phyloP scores from a whole-genome alignment of 805 yeast genomes.

The Candida ficus region DNA sequence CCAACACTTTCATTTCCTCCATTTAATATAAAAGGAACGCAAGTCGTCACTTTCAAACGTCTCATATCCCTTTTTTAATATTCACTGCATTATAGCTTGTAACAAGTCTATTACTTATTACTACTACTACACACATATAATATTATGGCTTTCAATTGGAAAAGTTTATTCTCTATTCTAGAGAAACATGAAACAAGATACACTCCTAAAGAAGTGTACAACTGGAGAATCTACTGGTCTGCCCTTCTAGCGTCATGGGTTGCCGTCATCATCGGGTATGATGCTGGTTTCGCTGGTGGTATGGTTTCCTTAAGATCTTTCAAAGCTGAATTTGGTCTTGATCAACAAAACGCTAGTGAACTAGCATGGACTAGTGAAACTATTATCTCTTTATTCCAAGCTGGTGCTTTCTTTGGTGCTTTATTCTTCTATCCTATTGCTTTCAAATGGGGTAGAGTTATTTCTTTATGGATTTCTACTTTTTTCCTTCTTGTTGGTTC shows the following conservation, averaged over 20 bases:
- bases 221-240: constrained; percentile 40
- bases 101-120: too few species aligned
- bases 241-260: constrained; percentile 39
- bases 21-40: not conserved
- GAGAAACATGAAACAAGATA: constrained; percentile 16
- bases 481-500: constrained; percentile 39
- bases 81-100: too few species aligned
- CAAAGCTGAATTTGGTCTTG: constrained; percentile 39
- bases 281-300: constrained; percentile 53
- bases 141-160: not conserved
- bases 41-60: not conserved
- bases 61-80: too few species aligned
- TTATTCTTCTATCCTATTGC: constrained; percentile 39
- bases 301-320: constrained; percentile 43
- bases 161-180: not conserved
- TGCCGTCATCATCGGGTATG: constrained; percentile 52
- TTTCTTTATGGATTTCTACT: constrained; percentile 36
- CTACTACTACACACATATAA: too few species aligned
- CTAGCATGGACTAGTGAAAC: constrained; percentile 31
- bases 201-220: constrained; percentile 40
- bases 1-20: not conserved
- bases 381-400: constrained; percentile 45
- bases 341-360: constrained; percentile 24
- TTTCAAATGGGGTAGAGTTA: constrained; percentile 34
- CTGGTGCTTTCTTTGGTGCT: constrained; percentile 47